Evolutionary conservation across 140 eudicot genomes (phyloP).

Genomic region (Flaveria floridana): DNA sequence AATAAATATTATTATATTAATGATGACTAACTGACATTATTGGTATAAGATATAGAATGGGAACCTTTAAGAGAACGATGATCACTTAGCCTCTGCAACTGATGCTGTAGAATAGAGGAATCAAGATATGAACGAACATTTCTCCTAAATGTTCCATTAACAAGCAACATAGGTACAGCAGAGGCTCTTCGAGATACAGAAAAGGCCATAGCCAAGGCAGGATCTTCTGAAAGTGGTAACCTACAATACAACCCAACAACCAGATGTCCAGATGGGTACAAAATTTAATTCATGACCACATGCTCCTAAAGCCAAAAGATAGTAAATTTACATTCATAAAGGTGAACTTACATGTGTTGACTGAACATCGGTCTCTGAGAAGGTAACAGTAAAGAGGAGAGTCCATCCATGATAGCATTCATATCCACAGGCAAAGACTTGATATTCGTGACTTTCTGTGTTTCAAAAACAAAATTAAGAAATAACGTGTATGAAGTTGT

Average conservation of each 20-base stretch:
- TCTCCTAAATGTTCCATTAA: constrained; percentile 89
- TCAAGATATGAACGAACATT: constrained; percentile 87
- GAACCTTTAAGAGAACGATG: constrained; percentile 86
- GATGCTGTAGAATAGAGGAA: constrained; percentile 90
- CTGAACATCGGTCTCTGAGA: constrained; percentile 81
- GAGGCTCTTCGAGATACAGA: constrained; percentile 93
- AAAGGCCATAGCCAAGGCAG: constrained; percentile 96
- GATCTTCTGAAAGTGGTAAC: constrained; percentile 89
- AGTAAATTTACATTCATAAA: background rate
- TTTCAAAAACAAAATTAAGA: constrained; percentile 17
- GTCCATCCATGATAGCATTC: constrained; percentile 65
- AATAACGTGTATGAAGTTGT: background rate
- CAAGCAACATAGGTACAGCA: constrained; percentile 82
- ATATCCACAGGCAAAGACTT: constrained; percentile 80
- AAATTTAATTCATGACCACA: background rate
- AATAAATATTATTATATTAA: background rate
- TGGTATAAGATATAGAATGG: constrained; percentile 6
- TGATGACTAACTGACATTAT: constrained; percentile 11
- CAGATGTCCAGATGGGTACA: constrained; percentile 17
- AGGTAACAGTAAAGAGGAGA: constrained; percentile 81
- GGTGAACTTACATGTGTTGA: constrained; percentile 64
- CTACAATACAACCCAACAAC: constrained; percentile 35
- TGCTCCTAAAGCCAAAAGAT: constrained; percentile 12
- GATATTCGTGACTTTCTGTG: constrained; percentile 63
- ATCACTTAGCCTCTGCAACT: constrained; percentile 70